Conservation (phyloP, 2,329 filamentous ascomycete genomes). For the Penicillium sp. region DNA sequence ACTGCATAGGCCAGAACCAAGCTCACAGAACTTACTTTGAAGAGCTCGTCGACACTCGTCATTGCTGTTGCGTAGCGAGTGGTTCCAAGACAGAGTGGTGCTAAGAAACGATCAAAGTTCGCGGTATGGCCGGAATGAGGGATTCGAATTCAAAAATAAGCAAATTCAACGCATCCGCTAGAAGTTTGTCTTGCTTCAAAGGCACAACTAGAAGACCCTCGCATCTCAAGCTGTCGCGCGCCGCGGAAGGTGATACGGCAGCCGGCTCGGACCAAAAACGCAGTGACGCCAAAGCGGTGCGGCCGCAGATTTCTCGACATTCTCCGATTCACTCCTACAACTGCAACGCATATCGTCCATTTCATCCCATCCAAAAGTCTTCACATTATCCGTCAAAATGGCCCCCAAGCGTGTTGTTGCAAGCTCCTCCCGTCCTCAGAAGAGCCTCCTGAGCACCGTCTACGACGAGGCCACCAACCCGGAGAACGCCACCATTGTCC, state of each 20-base stretch:
- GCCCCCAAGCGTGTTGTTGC: constrained; percentile 63
- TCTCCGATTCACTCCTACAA: constrained; percentile 7
- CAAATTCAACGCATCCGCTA: background rate
- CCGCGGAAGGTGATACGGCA: constrained; percentile 21
- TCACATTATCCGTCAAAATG: constrained; percentile 49
- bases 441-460: constrained; percentile 58
- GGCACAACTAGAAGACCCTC: constrained; percentile 3
- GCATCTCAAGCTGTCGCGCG: constrained; percentile 15
- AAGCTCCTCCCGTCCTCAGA: constrained; percentile 42
- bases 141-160: background rate
- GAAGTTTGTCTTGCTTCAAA: background rate
- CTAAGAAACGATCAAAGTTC: background rate
- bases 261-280: constrained; percentile 29
- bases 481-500: constrained; percentile 69
- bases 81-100: too few relatives aligned
- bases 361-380: background rate
- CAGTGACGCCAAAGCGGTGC: constrained; percentile 18
- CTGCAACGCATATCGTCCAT: constrained; percentile 5
- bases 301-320: constrained; percentile 37
- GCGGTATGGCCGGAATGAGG: background rate
- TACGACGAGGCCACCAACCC: constrained; percentile 65
- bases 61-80: constrained; percentile 39
- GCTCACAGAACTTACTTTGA: constrained; percentile 46
- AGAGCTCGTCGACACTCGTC: constrained; percentile 64
- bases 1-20: background rate